A percentile compares a stretch with the other conserved stretches of the same genome.
Conservation (phyloP, 2,329 filamentous ascomycete species). For the Periconia sp. region DNA sequence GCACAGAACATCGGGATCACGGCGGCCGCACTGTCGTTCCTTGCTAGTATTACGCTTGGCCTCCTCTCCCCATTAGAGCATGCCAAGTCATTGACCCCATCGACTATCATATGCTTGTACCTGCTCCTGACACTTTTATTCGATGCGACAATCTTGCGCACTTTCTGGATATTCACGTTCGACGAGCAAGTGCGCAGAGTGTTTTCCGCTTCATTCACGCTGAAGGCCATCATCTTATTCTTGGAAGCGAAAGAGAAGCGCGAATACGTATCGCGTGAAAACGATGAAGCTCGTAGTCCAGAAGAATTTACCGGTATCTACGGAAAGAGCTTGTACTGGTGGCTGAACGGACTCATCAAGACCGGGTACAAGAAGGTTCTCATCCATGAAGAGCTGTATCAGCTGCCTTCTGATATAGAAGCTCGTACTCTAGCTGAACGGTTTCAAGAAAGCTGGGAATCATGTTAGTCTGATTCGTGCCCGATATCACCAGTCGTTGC, state of each 20-base stretch:
- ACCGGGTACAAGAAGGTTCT: not conserved
- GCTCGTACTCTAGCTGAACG: not conserved
- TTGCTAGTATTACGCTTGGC: slow-evolving; percentile 4
- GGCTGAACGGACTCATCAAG: slow-evolving; percentile 2
- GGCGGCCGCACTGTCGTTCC: slow-evolving; percentile 10
- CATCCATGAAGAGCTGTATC: slow-evolving; percentile 1
- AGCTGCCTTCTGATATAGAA: not conserved
- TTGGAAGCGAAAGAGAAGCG: slow-evolving; percentile 27
- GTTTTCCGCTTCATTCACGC: slow-evolving; percentile 16
- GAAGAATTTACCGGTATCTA: slow-evolving; percentile 3
- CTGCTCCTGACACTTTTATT: slow-evolving; percentile 15
- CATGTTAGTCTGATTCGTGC: too few species aligned
- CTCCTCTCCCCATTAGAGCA: slow-evolving; percentile 16
- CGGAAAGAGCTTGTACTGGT: slow-evolving; percentile 1
- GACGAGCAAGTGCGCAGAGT: slow-evolving; percentile 2
- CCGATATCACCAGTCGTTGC: too few species aligned
- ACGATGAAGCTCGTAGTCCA: too few species aligned
- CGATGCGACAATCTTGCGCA: slow-evolving; percentile 10
- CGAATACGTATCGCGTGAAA: not conserved
- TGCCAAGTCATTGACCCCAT: slow-evolving; percentile 10
- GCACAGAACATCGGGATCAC: slow-evolving; percentile 3
- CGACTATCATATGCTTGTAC: slow-evolving; percentile 12
- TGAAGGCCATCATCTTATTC: slow-evolving; percentile 19
- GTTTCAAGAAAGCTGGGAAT: not conserved
- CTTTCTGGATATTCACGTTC: slow-evolving; percentile 10